A percentile compares a stretch with the other conserved stretches of the same genome.
phyloP scores from a whole-genome alignment of 139 green algal genomes.

The Bryopsis sp. region DNA sequence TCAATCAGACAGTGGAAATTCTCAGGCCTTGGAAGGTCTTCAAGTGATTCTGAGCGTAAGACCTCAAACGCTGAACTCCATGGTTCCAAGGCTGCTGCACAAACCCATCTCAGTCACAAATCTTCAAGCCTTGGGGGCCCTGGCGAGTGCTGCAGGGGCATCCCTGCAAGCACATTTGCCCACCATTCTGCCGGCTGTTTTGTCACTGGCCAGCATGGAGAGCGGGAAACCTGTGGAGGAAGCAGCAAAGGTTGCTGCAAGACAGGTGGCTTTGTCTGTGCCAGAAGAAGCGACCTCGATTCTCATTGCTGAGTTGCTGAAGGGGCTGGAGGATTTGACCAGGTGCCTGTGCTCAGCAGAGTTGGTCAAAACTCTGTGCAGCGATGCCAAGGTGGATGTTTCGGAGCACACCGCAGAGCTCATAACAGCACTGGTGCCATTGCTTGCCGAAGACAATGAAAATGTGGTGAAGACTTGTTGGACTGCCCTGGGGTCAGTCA shows the following conservation, averaged over 20 bases:
- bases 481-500: slow-evolving; percentile 64
- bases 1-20: slow-evolving; percentile 32
- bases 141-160: slow-evolving; percentile 59
- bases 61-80: slow-evolving; percentile 57
- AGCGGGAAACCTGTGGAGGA: neutral
- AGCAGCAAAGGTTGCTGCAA: neutral
- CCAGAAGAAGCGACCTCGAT: slow-evolving; percentile 64
- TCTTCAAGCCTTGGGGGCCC: slow-evolving; percentile 52
- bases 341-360: slow-evolving; percentile 40
- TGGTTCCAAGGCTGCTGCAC: slow-evolving; percentile 68
- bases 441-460: slow-evolving; percentile 50
- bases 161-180: slow-evolving; percentile 22
- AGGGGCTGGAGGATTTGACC: slow-evolving; percentile 52
- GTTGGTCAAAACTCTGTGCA: slow-evolving; percentile 34
- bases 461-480: slow-evolving; percentile 48
- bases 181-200: slow-evolving; percentile 26
- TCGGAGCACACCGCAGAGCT: slow-evolving; percentile 29
- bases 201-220: slow-evolving; percentile 20
- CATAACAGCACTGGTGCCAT: slow-evolving; percentile 42
- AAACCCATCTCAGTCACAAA: slow-evolving; percentile 37
- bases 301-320: slow-evolving; percentile 60
- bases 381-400: slow-evolving; percentile 38
- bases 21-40: slow-evolving; percentile 71
- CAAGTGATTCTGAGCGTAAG: slow-evolving; percentile 71
- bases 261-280: slow-evolving; percentile 24